Conservation (phyloP, 2,329 filamentous ascomycete species). For the Ophioceras dolichostomum region DNA sequence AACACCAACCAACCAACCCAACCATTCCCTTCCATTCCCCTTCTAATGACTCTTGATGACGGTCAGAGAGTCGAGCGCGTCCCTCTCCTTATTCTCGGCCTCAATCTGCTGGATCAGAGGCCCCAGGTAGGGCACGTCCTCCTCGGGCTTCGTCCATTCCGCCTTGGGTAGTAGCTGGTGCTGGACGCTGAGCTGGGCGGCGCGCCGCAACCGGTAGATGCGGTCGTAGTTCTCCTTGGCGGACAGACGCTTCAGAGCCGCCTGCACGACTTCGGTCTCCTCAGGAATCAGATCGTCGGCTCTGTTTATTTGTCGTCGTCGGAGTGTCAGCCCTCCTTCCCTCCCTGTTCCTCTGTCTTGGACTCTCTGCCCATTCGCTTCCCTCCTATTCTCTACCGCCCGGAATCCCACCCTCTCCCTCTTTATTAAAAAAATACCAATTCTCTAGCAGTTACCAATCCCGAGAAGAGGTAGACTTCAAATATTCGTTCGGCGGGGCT, state of each 20-base stretch:
- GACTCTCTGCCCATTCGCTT: not conserved
- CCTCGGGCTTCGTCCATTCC: conserved; percentile 46
- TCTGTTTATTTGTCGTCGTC: conserved; percentile 33
- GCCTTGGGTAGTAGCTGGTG: conserved; percentile 53
- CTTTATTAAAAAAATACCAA: too few relatives aligned
- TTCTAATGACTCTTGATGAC: conserved; percentile 34
- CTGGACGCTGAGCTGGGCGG: conserved; percentile 62
- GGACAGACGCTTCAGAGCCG: conserved; percentile 80
- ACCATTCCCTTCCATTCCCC: too few relatives aligned
- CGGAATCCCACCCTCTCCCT: too few relatives aligned
- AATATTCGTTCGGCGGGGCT: too few relatives aligned
- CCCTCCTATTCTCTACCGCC: not conserved
- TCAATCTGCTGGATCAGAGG: conserved; percentile 39
- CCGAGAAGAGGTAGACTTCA: not conserved
- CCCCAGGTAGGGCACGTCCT: conserved; percentile 42
- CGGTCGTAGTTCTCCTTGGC: conserved; percentile 92
- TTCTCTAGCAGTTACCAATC: not conserved
- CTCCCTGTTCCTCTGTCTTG: too few relatives aligned
- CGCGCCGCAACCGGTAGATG: conserved; percentile 91
- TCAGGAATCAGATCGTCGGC: conserved; percentile 92
- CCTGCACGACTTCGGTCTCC: conserved; percentile 76
- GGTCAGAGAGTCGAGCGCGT: conserved; percentile 34
- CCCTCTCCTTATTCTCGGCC: conserved; percentile 35
- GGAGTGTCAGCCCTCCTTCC: too few relatives aligned
- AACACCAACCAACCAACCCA: too few relatives aligned